phyloP scores from a whole-genome alignment of 31 red algal genomes.

The Odonthalia washingtoniensis region DNA sequence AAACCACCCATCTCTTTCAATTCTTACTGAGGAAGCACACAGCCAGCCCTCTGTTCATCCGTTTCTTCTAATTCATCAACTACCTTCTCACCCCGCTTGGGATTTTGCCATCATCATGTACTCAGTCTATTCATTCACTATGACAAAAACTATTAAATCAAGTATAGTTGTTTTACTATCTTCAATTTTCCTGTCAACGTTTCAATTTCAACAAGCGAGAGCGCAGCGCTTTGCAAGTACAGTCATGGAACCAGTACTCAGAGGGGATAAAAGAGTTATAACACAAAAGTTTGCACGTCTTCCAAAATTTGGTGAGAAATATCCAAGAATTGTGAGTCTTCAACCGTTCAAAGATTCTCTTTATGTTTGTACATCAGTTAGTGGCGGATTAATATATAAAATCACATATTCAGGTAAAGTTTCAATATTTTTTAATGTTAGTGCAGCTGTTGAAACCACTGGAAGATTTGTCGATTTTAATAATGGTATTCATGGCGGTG shows the following conservation, averaged over 20 bases:
- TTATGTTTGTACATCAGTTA: constrained; percentile 51
- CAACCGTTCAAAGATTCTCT: constrained; percentile 24
- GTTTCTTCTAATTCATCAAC: no score
- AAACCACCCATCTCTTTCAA: no score
- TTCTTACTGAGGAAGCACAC: no score
- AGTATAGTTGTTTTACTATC: no score
- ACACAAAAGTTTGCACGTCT: constrained; percentile 43
- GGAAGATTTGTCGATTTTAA: not conserved
- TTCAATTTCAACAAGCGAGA: no score
- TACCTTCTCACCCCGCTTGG: no score
- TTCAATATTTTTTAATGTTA: constrained; percentile 50
- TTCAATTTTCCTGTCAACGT: no score
- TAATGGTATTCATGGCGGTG: constrained; percentile 51
- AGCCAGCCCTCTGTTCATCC: no score
- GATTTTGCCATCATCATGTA: no score
- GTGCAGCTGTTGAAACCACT: constrained; percentile 5
- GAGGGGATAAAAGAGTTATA: not conserved
- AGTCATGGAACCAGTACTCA: not conserved
- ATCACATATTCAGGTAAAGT: constrained; percentile 13
- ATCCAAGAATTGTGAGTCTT: constrained; percentile 51
- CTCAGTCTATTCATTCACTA: no score
- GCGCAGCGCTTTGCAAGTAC: no score
- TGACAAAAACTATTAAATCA: no score
- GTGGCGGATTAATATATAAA: constrained; percentile 30
- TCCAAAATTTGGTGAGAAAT: constrained; percentile 20